Evolutionary conservation across 2,329 filamentous ascomycete species (phyloP).

Genomic region (Botryotinia narcissicola): DNA sequence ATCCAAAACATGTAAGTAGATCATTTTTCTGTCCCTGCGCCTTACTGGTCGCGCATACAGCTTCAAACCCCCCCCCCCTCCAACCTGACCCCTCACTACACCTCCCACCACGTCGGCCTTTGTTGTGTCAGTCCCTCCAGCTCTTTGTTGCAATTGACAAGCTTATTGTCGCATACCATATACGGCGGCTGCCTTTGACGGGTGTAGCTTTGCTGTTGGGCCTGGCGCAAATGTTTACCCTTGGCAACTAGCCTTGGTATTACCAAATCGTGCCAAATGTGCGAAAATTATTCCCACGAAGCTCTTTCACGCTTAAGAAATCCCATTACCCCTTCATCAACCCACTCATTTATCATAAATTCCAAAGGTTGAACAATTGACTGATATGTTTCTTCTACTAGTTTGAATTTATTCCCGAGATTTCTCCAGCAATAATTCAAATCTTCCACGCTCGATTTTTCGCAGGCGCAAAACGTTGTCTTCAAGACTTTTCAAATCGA

Average conservation of each 20-base stretch:
- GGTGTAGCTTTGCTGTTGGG: conserved; percentile 25
- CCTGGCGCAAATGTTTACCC: conserved; percentile 34
- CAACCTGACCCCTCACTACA: conserved; percentile 25
- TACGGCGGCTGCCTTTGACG: conserved; percentile 26
- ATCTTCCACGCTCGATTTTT: conserved; percentile 35
- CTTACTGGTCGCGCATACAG: conserved; percentile 32
- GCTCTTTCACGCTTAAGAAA: conserved; percentile 17
- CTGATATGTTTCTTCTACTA: conserved; percentile 31
- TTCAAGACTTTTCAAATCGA: conserved; percentile 31
- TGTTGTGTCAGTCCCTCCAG: conserved; percentile 18
- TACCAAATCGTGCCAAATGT: conserved; percentile 35
- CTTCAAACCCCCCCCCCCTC: conserved; percentile 29
- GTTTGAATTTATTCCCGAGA: conserved; percentile 36
- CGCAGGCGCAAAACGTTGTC: conserved; percentile 36
- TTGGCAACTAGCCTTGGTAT: conserved; percentile 26
- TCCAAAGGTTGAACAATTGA: conserved; percentile 25
- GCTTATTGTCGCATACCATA: conserved; percentile 25
- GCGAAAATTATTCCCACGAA: conserved; percentile 28
- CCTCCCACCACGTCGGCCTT: conserved; percentile 24
- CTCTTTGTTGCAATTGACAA: conserved; percentile 17
- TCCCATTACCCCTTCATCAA: conserved; percentile 20
- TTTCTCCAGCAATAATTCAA: conserved; percentile 34
- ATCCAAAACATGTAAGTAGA: conserved; percentile 34
- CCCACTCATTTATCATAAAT: not conserved
- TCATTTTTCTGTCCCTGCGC: conserved; percentile 34